Evolutionary conservation across 2,329 filamentous ascomycete species (phyloP).

Genomic region (Aureobasidium subglaciale): DNA sequence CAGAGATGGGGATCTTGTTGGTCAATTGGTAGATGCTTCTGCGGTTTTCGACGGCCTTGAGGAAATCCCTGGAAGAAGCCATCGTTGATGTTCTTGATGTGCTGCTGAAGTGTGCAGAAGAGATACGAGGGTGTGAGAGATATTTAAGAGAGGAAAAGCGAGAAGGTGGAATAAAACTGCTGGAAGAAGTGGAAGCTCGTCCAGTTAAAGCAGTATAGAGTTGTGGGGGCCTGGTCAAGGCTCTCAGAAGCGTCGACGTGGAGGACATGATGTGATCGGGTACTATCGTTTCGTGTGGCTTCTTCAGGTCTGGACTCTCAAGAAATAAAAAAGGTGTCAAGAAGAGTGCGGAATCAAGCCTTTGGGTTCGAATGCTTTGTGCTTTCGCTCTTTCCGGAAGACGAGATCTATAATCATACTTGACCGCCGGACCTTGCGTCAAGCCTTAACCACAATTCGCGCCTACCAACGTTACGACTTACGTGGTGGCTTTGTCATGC

Average conservation of each 20-base stretch:
- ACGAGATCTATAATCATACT: background rate
- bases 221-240: conserved; percentile 12
- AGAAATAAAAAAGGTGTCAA: background rate
- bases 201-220: conserved; percentile 5
- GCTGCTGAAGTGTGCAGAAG: conserved; percentile 17
- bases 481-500: background rate
- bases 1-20: conserved; percentile 49
- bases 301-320: background rate
- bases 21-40: conserved; percentile 46
- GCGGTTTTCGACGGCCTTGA: conserved; percentile 60
- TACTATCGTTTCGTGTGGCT: background rate
- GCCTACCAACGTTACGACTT: background rate
- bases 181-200: background rate
- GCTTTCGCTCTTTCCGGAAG: background rate
- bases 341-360: background rate
- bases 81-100: conserved; percentile 28
- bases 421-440: background rate
- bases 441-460: background rate
- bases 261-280: background rate
- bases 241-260: conserved; percentile 1
- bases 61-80: conserved; percentile 41
- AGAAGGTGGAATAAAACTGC: background rate
- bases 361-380: background rate
- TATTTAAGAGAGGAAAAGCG: background rate
- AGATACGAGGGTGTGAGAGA: background rate